These are phyloP conservation scores for Mrakia blollopis DNA, from an alignment of 768 basidiomycete genomes.

Conservation along the genomic window DNA sequence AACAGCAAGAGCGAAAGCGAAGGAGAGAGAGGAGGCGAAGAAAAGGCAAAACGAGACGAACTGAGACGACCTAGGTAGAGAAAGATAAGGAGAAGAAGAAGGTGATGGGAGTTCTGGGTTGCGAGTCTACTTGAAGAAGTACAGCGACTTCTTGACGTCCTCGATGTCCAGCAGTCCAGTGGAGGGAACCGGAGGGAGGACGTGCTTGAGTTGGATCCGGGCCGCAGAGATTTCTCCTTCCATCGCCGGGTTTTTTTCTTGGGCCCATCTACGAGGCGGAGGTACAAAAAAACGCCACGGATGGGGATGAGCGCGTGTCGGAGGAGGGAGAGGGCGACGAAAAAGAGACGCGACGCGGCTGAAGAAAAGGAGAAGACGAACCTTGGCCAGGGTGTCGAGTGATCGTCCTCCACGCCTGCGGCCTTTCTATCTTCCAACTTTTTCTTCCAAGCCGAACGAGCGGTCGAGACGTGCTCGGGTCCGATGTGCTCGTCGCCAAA, in stretches of 20 bases:
- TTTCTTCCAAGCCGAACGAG: background rate
- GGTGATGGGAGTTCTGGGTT: too few species aligned
- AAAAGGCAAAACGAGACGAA: too few species aligned
- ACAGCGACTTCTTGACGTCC: constrained; percentile 70
- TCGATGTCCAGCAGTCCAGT: constrained; percentile 83
- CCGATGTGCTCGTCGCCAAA: background rate
- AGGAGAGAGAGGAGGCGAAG: too few species aligned
- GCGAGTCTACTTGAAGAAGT: constrained; percentile 63
- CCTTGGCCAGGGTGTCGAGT: background rate
- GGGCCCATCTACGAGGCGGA: background rate
- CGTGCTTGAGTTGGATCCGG: constrained; percentile 50
- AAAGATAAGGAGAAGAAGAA: too few species aligned
- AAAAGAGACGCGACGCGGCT: background rate
- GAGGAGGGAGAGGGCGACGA: background rate
- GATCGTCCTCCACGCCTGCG: background rate
- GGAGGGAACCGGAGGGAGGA: constrained; percentile 74
- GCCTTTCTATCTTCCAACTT: background rate
- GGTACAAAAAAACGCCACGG: constrained; percentile 10
- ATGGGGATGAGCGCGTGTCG: constrained; percentile 15
- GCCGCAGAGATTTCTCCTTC: background rate
- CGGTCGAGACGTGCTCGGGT: background rate
- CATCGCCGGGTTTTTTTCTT: constrained; percentile 11
- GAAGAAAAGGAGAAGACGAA: background rate
- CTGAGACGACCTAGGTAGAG: too few species aligned
- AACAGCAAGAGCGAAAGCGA: too few species aligned